Conservation (phyloP, 768 basidiomycete species). For the Trametes coccinea region DNA sequence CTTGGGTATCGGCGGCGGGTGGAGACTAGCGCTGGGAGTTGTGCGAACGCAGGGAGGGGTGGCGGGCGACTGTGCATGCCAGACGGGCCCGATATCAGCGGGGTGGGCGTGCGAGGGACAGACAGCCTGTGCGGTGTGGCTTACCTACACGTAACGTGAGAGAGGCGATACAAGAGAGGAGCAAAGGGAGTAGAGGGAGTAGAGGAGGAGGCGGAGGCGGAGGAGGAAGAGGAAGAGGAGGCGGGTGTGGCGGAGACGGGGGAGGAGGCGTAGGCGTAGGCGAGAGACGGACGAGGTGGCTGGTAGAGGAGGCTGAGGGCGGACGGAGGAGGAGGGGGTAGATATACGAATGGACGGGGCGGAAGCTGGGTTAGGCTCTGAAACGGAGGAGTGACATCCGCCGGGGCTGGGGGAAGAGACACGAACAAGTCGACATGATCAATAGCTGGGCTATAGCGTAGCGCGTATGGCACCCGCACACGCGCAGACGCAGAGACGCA, state of each 20-base stretch:
- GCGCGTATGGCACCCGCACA: constrained; percentile 6
- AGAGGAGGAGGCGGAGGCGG: constrained; percentile 1
- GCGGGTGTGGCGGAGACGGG: not conserved
- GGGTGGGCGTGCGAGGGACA: not conserved
- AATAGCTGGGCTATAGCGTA: no score
- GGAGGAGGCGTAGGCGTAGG: not conserved
- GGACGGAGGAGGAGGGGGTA: constrained; percentile 9
- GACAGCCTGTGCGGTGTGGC: not conserved
- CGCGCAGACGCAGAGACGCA: constrained; percentile 16
- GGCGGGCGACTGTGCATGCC: not conserved
- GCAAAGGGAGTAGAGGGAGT: not conserved
- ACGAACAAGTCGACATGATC: constrained; percentile 22
- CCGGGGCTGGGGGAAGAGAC: not conserved
- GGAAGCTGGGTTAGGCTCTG: constrained; percentile 16
- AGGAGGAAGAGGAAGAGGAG: constrained; percentile 2
- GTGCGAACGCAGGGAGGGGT: not conserved
- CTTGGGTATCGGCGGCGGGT: constrained; percentile 9
- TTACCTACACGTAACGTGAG: not conserved
- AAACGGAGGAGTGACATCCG: constrained; percentile 26
- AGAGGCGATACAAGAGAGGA: no score
- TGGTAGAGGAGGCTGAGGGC: constrained; percentile 6
- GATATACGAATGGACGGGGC: constrained; percentile 16
- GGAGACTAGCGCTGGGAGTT: constrained; percentile 1
- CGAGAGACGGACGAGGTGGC: constrained; percentile 9
- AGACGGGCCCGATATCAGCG: constrained; percentile 5